Conservation (phyloP, 73 alveolate genomes). For the Diophrys appendiculata region DNA sequence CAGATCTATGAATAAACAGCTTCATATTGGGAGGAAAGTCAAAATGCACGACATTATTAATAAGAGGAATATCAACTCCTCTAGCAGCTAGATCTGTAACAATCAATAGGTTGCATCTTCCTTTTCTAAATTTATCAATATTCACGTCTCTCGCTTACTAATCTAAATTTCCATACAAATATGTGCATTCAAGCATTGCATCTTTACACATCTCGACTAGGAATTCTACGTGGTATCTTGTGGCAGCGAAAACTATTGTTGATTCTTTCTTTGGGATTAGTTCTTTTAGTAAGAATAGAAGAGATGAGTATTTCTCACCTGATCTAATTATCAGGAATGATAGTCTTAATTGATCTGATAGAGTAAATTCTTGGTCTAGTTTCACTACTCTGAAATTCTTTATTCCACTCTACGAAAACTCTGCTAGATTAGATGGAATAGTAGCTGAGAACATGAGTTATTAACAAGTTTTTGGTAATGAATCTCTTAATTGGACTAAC, state of each 20-base stretch:
- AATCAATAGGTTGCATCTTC: constrained; percentile 78
- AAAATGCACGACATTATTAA: constrained; percentile 94
- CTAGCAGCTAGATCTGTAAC: constrained; percentile 98
- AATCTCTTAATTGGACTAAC: constrained; percentile 71
- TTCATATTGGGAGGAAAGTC: constrained; percentile 96
- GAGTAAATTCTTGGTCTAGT: constrained; percentile 89
- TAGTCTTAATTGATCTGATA: constrained; percentile 88
- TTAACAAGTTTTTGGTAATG: constrained; percentile 82
- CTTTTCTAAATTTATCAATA: constrained; percentile 42
- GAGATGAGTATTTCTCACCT: constrained; percentile 85
- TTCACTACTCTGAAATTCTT: constrained; percentile 90
- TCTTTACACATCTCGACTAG: constrained; percentile 74
- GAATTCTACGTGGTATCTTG: constrained; percentile 94
- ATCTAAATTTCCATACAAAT: constrained; percentile 94
- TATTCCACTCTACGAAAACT: constrained; percentile 92
- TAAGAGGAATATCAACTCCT: constrained; percentile 97
- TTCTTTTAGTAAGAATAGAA: constrained; percentile 75
- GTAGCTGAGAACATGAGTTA: constrained; percentile 95
- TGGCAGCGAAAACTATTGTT: constrained; percentile 92
- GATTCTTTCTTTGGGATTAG: constrained; percentile 75
- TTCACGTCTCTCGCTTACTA: constrained; percentile 86
- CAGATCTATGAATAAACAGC: constrained; percentile 96
- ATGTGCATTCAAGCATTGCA: constrained; percentile 75
- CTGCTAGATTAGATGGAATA: constrained; percentile 86
- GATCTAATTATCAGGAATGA: constrained; percentile 80